Base-by-base conservation (phyloP, 1,284 basidiomycete species). In the Ustilago vetiveriae region DNA sequence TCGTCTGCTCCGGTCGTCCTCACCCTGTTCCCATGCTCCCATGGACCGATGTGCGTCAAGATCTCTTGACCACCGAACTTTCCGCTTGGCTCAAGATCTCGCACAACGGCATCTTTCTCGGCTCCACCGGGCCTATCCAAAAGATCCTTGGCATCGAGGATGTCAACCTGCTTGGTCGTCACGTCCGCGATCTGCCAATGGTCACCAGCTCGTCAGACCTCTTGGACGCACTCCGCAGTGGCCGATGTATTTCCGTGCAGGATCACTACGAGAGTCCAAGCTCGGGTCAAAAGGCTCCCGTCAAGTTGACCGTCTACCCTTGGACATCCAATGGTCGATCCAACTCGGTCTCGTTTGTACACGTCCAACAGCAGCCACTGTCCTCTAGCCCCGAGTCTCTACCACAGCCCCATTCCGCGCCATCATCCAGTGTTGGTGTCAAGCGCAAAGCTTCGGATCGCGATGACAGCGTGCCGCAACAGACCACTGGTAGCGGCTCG, bases 51-150 rank as follows among this genome's bases (percentile, higher is more conserved):
- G 68, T 71, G 5, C 62, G 68, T 9, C 43, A 52, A 7, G 68
- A 66, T 11, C 33, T 71, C n/a, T 36, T 57, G 6, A 33, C 39
- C 17, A 35, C 50, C 0, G 50, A 62, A 30, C 32, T 54, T 13
- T 71, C 68, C 2, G 68, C 62, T 11, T 71, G 68, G 68, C 52
- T 71, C 37, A 71, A 71, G 51, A 43, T 71, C 35, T 62, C 62
- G 32, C 68, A 71, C 51, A 71, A 66, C 29, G 68, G 68, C 33
- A 71, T 71, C 47, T 71, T 71, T 30, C 52, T 71, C 21, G 68
- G 68, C 30, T 33, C 53, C 13, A 71, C 68, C 5, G 68, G 68
- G 30, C 68, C 68, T 1, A 62, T 71, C 30, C 58, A 66, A 35
- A 46, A 62, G 39, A 66, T 71, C 17, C 37, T 71, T 6, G 68